A percentile compares a stretch with the other conserved stretches of the same genome.
Conservation (phyloP, 768 basidiomycete species). For the Neoboletus brunneissimus region DNA sequence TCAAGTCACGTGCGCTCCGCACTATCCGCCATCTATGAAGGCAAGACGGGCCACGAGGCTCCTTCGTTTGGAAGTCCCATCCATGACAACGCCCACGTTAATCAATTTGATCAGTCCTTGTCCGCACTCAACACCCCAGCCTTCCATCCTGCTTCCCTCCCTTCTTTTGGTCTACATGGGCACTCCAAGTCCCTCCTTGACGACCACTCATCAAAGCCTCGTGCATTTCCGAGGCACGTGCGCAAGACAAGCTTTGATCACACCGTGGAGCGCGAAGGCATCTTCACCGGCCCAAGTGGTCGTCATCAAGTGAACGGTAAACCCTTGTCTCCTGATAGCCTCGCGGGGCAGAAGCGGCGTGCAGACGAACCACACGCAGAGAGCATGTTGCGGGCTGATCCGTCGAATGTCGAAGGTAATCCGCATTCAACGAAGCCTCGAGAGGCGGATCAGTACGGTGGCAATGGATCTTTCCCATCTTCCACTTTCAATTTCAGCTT, state of each 20-base stretch:
- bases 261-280: constrained; percentile 70
- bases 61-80: constrained; percentile 38
- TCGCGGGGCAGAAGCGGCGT: constrained; percentile 71
- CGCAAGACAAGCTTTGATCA: constrained; percentile 96
- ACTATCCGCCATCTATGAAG: constrained; percentile 49
- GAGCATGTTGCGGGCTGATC: constrained; percentile 77
- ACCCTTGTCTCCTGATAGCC: constrained; percentile 60
- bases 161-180: constrained; percentile 67
- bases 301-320: constrained; percentile 82
- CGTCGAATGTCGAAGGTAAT: constrained; percentile 50
- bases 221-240: constrained; percentile 77
- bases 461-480: constrained; percentile 57
- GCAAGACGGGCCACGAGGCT: constrained; percentile 34
- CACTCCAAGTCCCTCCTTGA: constrained; percentile 37
- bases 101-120: constrained; percentile 38
- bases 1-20: constrained; percentile 39
- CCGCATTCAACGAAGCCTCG: constrained; percentile 29
- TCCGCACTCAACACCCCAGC: constrained; percentile 46
- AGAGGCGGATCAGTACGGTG: constrained; percentile 41
- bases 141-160: constrained; percentile 70
- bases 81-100: constrained; percentile 28
- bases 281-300: constrained; percentile 56
- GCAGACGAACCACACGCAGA: constrained; percentile 81
- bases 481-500: constrained; percentile 72
- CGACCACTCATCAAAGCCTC: constrained; percentile 38